phyloP scores from a whole-genome alignment of 2,329 filamentous ascomycete species.

The Microdochium trichocladiopsis region DNA sequence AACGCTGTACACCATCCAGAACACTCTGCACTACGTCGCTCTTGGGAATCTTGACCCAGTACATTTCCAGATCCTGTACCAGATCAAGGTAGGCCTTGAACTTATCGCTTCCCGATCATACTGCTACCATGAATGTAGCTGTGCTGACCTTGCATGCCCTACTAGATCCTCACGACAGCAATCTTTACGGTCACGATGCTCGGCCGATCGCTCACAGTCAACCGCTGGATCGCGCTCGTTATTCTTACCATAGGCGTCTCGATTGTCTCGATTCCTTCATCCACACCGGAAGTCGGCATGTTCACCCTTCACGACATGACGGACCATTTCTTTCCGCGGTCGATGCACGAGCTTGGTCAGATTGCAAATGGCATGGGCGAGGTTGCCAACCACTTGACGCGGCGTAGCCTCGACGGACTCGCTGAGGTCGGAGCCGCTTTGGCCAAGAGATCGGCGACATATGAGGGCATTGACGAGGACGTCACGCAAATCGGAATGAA shows the following conservation, averaged over 20 bases:
- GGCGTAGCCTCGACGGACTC: constrained; percentile 31
- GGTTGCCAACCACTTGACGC: constrained; percentile 43
- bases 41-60: constrained; percentile 87
- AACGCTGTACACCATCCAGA: constrained; percentile 82
- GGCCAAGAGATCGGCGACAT: constrained; percentile 72
- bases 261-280: constrained; percentile 72
- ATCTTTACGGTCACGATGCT: constrained; percentile 79
- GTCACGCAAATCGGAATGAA: constrained; percentile 57
- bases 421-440: constrained; percentile 32
- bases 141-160: too few species aligned
- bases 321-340: constrained; percentile 68
- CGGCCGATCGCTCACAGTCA: constrained; percentile 58
- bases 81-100: constrained; percentile 79
- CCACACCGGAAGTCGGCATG: constrained; percentile 45
- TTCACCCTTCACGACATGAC: constrained; percentile 56
- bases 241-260: constrained; percentile 76
- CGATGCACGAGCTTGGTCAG: constrained; percentile 69
- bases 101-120: background rate
- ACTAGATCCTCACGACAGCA: constrained; percentile 83
- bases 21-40: constrained; percentile 87
- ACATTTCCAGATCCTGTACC: constrained; percentile 88
- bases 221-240: constrained; percentile 75
- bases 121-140: background rate
- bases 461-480: constrained; percentile 76
- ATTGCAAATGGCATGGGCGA: constrained; percentile 44